A percentile compares a stretch with the other conserved stretches of the same genome.
Conservation (phyloP, 306 rosid genomes). For the apple (Malus domestica) region DNA sequence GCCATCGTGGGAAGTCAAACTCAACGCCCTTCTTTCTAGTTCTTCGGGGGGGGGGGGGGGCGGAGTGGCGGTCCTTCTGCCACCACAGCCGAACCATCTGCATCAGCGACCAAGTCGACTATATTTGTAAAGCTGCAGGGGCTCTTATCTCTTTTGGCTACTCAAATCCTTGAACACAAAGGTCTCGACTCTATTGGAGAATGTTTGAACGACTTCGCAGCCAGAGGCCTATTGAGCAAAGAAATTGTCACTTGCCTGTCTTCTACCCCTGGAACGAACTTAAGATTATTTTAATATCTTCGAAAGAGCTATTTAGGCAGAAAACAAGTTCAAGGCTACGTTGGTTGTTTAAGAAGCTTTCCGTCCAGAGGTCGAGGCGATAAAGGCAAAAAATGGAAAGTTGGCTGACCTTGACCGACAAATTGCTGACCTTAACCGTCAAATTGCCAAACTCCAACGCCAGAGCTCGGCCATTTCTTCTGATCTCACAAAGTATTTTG, state of each 20-base stretch:
- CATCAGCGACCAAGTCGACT: fast-evolving
- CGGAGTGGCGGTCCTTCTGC: too few relatives aligned
- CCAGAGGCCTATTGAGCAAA: fast-evolving
- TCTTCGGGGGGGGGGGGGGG: fast-evolving
- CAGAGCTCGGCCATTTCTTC: fast-evolving
- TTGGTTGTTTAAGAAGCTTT: fast-evolving
- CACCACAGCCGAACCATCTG: too few relatives aligned
- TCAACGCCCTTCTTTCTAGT: fast-evolving
- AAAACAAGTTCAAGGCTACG: fast-evolving
- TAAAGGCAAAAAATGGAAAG: fast-evolving
- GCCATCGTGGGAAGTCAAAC: too few relatives aligned
- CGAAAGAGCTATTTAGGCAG: fast-evolving
- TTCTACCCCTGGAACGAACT: fast-evolving
- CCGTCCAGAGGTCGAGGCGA: fast-evolving
- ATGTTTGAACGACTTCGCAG: fast-evolving
- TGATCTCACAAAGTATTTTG: too few relatives aligned
- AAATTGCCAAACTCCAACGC: too few relatives aligned
- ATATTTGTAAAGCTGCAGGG: fast-evolving
- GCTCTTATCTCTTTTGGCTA: fast-evolving
- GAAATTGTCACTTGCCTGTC: fast-evolving
- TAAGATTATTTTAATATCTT: too few relatives aligned
- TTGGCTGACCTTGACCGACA: fast-evolving
- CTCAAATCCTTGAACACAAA: too few relatives aligned
- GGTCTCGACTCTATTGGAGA: too few relatives aligned
- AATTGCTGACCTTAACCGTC: too few relatives aligned